Evolutionary conservation across 306 rosid species (phyloP).

Genomic region (Astragalus membranaceus): DNA sequence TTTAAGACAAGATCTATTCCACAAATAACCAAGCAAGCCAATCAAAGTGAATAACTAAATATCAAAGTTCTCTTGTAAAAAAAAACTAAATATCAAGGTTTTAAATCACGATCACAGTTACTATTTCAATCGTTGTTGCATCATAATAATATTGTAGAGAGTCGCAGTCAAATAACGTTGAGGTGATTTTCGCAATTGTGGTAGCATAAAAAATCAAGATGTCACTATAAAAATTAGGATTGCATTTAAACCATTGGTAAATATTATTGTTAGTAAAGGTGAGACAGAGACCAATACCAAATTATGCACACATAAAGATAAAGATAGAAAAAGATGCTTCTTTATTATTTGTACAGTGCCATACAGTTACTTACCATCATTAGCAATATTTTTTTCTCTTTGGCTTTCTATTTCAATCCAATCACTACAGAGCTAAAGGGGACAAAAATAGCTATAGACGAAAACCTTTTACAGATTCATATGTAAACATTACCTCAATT

Average conservation of each 20-base stretch:
- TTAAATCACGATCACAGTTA: too few relatives aligned
- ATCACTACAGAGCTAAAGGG: conserved; percentile 9
- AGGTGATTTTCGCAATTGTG: too few relatives aligned
- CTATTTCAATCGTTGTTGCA: too few relatives aligned
- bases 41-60: neutral
- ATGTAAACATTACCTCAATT: neutral
- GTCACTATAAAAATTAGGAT: too few relatives aligned
- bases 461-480: neutral
- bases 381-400: neutral
- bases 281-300: neutral
- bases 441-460: conserved; percentile 9
- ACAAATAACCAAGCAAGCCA: neutral
- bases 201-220: too few relatives aligned
- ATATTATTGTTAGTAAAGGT: neutral
- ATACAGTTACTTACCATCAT: neutral
- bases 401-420: neutral
- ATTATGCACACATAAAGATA: neutral
- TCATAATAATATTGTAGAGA: too few relatives aligned
- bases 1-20: conserved; percentile 13
- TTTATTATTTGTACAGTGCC: conserved; percentile 12
- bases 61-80: too few relatives aligned
- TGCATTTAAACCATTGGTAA: neutral
- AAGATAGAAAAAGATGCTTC: conserved; percentile 11
- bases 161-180: too few relatives aligned
- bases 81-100: neutral